Evolutionary conservation across 1,284 basidiomycete species (phyloP), one percentile per base, ranked within the genome.

Genomic region (Lignosus rhinocerotis): DNA sequence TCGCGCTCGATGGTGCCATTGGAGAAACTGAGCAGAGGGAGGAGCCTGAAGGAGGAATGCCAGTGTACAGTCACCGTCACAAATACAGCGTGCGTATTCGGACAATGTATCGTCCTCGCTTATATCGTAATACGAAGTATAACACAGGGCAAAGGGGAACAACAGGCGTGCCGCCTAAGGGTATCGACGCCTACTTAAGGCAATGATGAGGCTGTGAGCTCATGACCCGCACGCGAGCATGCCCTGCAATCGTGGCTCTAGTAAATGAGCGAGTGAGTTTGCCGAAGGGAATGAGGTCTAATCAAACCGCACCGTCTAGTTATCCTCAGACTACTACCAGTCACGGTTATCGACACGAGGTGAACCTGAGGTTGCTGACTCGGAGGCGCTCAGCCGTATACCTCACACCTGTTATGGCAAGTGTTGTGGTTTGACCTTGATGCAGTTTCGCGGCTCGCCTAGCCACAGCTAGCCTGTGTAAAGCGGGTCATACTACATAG

Each of bases 71-170:
- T 25, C 34, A 33, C 16, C 30, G 43, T 30, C 19, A 30, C 43
- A 43, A 5, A 25, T 19, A 45, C 43, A 8, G 43, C 19, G 25
- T 9, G n/a, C 3, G 25, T 19, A 25, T 30, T 30, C 17, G 21
- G 43, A 30, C 38, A 36, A 44, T 45, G 50, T 42, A 39, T 41
- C 17, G 19, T 17, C n/a, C n/a, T 25, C n/a, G 39, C 56, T 63
- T 64, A 53, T 61, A 61, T 58, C 55, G 34, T 16, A n/a, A 9
- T 14, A 25, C 25, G 43, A 16, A 19, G 50, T 34, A 46, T 19
- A 54, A 47, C 39, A 59, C 61, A 60, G 64, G 64, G 64, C 64
- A 65, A 39, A 65, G 64, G 64, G 64, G 61, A 65, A 51, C 50
- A 30, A 47, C 30, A 47, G 54, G 48, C 57, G 51, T 58, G 62